A percentile compares a stretch with the other conserved stretches of the same genome.
These are phyloP conservation scores for Dioscorea zingiberensis DNA, from an alignment of 106 monocot species.

Conservation along the genomic window DNA sequence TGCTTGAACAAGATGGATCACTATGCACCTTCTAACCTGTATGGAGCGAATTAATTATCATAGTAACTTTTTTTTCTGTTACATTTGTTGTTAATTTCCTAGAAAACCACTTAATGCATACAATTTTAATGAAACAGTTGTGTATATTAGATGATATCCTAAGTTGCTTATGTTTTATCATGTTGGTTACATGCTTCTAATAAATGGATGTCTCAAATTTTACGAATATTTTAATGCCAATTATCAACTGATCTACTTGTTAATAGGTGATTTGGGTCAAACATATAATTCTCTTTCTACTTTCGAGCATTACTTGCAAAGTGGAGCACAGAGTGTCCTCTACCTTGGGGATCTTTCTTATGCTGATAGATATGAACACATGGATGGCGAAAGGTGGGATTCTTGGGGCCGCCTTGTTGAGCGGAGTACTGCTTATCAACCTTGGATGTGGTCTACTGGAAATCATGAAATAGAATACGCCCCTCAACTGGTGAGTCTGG, in stretches of 20 bases:
- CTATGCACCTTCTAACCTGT: neutral
- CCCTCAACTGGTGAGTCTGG: constrained; percentile 63
- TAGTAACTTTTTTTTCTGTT: no score
- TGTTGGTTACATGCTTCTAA: no score
- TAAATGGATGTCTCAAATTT: no score
- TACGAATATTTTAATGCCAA: no score
- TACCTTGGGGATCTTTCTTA: constrained; percentile 97
- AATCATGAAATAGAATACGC: constrained; percentile 96
- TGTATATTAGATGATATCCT: no score
- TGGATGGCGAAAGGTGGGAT: constrained; percentile 90
- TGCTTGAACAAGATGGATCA: neutral
- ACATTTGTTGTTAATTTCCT: no score
- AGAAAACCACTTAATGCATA: no score
- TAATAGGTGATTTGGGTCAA: constrained; percentile 90
- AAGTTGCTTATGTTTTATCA: no score
- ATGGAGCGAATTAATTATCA: no score
- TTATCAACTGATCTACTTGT: no score
- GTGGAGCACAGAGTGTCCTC: constrained; percentile 59
- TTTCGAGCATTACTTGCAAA: constrained; percentile 83
- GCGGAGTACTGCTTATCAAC: constrained; percentile 67
- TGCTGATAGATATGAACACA: constrained; percentile 73
- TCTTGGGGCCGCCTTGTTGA: constrained; percentile 85
- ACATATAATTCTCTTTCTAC: constrained; percentile 96
- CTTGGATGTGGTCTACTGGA: constrained; percentile 87
- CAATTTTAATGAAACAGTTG: no score